phyloP scores from a whole-genome alignment of 108 stramenopile species.

The Fragilaria crotonensis region DNA sequence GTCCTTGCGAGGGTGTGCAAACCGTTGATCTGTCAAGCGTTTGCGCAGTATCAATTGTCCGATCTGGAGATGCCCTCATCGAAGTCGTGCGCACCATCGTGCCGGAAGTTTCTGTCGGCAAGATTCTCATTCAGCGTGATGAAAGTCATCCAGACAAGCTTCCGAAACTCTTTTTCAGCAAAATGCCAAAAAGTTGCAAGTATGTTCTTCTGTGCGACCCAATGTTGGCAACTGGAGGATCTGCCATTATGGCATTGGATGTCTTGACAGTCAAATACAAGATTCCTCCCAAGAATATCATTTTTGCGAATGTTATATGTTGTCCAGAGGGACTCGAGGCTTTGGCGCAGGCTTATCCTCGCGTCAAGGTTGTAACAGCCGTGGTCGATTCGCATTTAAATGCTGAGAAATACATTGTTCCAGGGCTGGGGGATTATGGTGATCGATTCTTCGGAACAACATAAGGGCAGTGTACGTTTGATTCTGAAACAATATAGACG shows the following conservation, averaged over 20 bases:
- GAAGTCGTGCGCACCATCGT: slow-evolving; percentile 76
- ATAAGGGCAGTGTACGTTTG: no score
- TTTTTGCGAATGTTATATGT: slow-evolving; percentile 94
- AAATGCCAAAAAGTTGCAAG: slow-evolving; percentile 79
- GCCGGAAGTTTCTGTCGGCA: slow-evolving; percentile 78
- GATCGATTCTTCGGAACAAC: slow-evolving; percentile 6
- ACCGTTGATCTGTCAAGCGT: slow-evolving; percentile 33
- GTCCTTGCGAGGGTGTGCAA: slow-evolving; percentile 38
- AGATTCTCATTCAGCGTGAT: slow-evolving; percentile 96
- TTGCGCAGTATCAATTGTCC: slow-evolving; percentile 86
- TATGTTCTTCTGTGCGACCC: slow-evolving; percentile 93
- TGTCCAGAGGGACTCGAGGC: slow-evolving; percentile 90
- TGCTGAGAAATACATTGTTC: slow-evolving; percentile 93
- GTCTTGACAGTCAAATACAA: slow-evolving; percentile 47
- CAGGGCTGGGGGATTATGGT: slow-evolving; percentile 93
- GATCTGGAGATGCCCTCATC: slow-evolving; percentile 88
- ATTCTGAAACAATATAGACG: no score
- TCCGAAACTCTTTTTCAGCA: slow-evolving; percentile 84
- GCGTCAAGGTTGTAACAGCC: slow-evolving; percentile 82
- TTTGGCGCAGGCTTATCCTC: slow-evolving; percentile 46
- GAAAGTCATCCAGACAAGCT: slow-evolving; percentile 78
- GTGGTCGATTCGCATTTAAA: slow-evolving; percentile 88
- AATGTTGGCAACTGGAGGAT: slow-evolving; percentile 98
- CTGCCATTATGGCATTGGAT: slow-evolving; percentile 75
- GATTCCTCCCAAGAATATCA: slow-evolving; percentile 59